Evolutionary conservation across 2,329 filamentous ascomycete genomes (phyloP), one percentile per base, ranked within the genome.

Genomic region (Thelonectria discophora): DNA sequence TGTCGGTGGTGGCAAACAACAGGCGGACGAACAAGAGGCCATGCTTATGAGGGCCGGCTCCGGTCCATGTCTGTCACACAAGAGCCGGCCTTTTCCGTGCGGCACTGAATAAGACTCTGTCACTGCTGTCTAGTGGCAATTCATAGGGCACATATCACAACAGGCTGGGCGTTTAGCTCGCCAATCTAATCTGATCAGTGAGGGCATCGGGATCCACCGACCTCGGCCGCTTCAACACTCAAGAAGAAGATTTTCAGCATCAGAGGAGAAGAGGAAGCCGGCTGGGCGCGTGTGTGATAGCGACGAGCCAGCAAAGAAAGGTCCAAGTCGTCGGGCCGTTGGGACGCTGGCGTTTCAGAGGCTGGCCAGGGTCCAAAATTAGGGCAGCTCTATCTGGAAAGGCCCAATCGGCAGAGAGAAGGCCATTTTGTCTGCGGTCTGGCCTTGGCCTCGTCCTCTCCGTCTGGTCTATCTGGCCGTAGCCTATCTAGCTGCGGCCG

Each of bases 321-420:
- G 52, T 55, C 55, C 45, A 62, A 57, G 55, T 57, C 40, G 30
- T 66, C 60, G 62, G 64, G 50, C 69, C 62, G 67, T 65, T 68
- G 67, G 45, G 58, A 64, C 64, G 62, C 67, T 68, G 66, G 65
- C 64, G 72, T 74, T 74, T 72, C 72, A 74, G 62, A 69, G 67
- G 65, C 72, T 67, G 64, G 63, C 66, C 59, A 61, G 60, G 64
- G 63, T 53, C 69, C 70, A 73, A 72, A 75, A 70, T 73, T 73
- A 74, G 75, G 68, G 72, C 72, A 72, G 72, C 68, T 69, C 69
- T 63, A 71, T 68, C 50, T 67, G 65, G 62, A 64, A 58, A 62
- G 49, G 55, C 34, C 77, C 76, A 79, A 78, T 78, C 71, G 76
- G 32, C 48, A n/a, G 52, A 64, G 55, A 69, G 70, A 72, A 17